These are phyloP conservation scores for Galerina marginata DNA, from an alignment of 768 basidiomycete species.

Conservation along the genomic window DNA sequence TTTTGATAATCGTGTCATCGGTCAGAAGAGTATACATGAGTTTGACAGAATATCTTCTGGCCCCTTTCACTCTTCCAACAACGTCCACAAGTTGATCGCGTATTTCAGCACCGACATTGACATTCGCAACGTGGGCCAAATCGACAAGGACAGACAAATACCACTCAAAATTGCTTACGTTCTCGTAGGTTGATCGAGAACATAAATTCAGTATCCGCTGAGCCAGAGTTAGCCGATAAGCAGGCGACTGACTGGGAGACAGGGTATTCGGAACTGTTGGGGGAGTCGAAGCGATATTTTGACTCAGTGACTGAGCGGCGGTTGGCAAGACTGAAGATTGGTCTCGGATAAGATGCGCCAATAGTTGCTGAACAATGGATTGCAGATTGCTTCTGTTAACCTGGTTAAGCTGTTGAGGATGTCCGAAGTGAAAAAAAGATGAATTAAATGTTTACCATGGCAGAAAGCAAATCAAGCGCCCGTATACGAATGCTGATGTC, in stretches of 20 bases:
- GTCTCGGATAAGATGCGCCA: constrained; percentile 82
- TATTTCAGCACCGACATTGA: constrained; percentile 77
- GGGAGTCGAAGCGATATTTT: constrained; percentile 40
- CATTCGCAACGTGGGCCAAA: constrained; percentile 85
- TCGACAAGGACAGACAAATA: constrained; percentile 95
- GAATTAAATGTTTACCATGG: constrained; percentile 67
- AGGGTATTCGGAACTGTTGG: constrained; percentile 38
- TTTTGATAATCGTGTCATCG: constrained; percentile 76
- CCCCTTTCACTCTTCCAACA: constrained; percentile 77
- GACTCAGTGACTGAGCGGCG: constrained; percentile 63
- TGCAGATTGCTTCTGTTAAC: constrained; percentile 85
- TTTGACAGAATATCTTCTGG: constrained; percentile 80
- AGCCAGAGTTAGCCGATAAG: constrained; percentile 85
- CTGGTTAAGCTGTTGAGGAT: constrained; percentile 45
- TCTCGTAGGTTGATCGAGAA: constrained; percentile 82
- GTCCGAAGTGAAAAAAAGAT: neutral
- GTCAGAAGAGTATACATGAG: constrained; percentile 82
- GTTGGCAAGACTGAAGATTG: constrained; percentile 56
- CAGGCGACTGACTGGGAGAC: constrained; percentile 72
- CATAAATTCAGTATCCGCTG: constrained; percentile 88
- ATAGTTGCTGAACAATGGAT: constrained; percentile 86
- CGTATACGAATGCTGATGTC: constrained; percentile 97
- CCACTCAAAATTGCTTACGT: constrained; percentile 96
- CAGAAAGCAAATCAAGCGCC: constrained; percentile 90
- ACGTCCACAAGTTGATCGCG: constrained; percentile 88